phyloP scores from a whole-genome alignment of 495 filamentous ascomycete species.

The Cercophora scortea region DNA sequence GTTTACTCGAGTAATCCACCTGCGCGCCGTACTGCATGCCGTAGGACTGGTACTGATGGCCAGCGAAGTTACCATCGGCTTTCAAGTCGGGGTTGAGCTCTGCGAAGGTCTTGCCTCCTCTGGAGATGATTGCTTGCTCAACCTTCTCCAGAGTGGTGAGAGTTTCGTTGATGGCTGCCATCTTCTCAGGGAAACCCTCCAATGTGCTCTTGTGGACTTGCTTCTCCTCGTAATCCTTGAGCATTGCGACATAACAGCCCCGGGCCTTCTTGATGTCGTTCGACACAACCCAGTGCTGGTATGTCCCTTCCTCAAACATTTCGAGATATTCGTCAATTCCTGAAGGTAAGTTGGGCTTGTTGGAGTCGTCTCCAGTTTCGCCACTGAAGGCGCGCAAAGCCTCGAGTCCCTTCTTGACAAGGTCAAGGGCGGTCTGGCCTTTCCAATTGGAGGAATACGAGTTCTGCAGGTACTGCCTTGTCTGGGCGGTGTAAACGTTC shows the following conservation, averaged over 20 bases:
- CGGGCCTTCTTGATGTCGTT: constrained; percentile 17
- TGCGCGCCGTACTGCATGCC: neutral
- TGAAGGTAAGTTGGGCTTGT: constrained; percentile 12
- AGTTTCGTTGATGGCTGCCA: constrained; percentile 36
- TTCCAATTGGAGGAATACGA: constrained; percentile 4
- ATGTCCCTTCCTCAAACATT: constrained; percentile 38
- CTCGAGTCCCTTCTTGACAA: constrained; percentile 42
- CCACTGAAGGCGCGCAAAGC: constrained; percentile 36
- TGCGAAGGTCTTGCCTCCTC: constrained; percentile 55
- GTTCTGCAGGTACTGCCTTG: constrained; percentile 23
- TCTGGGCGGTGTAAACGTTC: constrained; percentile 35
- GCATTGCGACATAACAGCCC: constrained; percentile 3
- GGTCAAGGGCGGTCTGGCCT: constrained; percentile 48
- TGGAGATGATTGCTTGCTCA: constrained; percentile 42
- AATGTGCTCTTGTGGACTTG: constrained; percentile 10
- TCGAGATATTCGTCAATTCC: constrained; percentile 35
- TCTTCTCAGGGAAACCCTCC: constrained; percentile 43
- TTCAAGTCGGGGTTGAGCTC: constrained; percentile 52
- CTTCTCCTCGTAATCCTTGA: constrained; percentile 25
- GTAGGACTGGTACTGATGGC: no score
- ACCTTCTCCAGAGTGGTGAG: constrained; percentile 44
- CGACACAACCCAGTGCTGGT: constrained; percentile 44
- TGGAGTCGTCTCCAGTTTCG: constrained; percentile 1
- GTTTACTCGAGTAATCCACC: neutral
- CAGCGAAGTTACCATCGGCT: neutral